Evolutionary conservation across 129 eudicot genomes (phyloP), one percentile per base, ranked within the genome.

Genomic region (Chrysanthemum seticuspe): DNA sequence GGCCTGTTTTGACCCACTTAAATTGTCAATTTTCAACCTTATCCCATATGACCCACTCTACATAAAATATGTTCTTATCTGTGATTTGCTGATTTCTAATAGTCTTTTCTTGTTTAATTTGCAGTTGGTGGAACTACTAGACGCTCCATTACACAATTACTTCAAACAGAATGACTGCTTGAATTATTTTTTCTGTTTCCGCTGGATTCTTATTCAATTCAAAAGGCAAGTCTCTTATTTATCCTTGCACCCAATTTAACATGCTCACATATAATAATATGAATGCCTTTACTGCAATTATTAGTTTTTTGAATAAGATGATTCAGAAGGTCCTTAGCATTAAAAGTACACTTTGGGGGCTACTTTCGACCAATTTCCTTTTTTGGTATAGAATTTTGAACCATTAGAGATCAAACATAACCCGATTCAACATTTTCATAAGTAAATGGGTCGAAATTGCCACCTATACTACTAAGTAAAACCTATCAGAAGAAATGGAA

Each of bases 131-230:
- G 98, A 93, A 75, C 64, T 89, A 70, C 71, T 90, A 40, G 98
- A 93, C 85, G 72, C 78, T 76, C 98, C 97, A 47, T 77, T 93
- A 83, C 97, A 93, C 54, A 86, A 83, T 72, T 87, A 89, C 81
- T 87, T 93, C 48, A 66, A 78, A 80, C 90, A 90, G 79, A 83
- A 84, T 13, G 97, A 93, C 45, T 93, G 98, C 88, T 78, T 93
- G 80, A 93, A 93, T 62, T 93, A 89, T 76, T 93, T 93, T 86
- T 93, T 93, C 77, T 93, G 98, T 81, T 93, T 93, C 75, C 98
- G 98, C 72, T 93, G 98, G 98, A 76, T 93, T 74, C 95, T 93
- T 76, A 89, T 93, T 79, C 98, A 93, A 79, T 93, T 93, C 60
- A 93, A 93, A 87, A 89, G 98, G 98, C 72, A 75, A 79, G 88